Conservation (phyloP, 1,284 basidiomycete species). For the Cystobasidiaceae sp. region DNA sequence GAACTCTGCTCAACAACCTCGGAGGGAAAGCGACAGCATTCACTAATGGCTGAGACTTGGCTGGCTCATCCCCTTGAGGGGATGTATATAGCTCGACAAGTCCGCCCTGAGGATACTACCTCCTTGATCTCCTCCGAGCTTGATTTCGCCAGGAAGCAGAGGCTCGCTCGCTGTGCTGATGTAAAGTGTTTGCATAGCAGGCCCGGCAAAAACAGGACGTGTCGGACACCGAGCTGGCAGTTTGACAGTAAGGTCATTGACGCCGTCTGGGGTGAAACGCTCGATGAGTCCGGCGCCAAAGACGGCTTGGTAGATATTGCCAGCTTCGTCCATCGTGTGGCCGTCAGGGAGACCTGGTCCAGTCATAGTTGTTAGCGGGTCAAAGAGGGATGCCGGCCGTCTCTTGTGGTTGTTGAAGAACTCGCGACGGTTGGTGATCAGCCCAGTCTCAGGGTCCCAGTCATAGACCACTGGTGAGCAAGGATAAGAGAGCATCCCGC, state of each 20-base stretch:
- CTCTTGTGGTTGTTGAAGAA: conserved; percentile 29
- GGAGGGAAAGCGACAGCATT: neutral
- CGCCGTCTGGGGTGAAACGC: conserved; percentile 30
- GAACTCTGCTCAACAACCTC: too few species aligned
- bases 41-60: conserved; percentile 1
- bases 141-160: conserved; percentile 11
- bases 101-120: conserved; percentile 27
- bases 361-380: conserved; percentile 6
- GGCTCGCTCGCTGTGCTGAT: conserved; percentile 28
- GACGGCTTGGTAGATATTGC: conserved; percentile 28
- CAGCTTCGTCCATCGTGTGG: conserved; percentile 6
- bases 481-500: neutral
- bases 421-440: conserved; percentile 14
- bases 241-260: conserved; percentile 26
- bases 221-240: conserved; percentile 29
- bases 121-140: conserved; percentile 17
- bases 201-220: conserved; percentile 22
- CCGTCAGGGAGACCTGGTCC: conserved; percentile 28
- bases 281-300: conserved; percentile 12
- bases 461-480: conserved; percentile 13
- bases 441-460: conserved; percentile 9
- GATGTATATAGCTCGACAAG: neutral
- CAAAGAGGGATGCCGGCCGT: conserved; percentile 7
- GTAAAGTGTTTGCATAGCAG: conserved; percentile 9
- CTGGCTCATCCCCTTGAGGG: conserved; percentile 1